These are phyloP conservation scores for Suillus ampliporus DNA, from an alignment of 768 basidiomycete species.

Conservation along the genomic window DNA sequence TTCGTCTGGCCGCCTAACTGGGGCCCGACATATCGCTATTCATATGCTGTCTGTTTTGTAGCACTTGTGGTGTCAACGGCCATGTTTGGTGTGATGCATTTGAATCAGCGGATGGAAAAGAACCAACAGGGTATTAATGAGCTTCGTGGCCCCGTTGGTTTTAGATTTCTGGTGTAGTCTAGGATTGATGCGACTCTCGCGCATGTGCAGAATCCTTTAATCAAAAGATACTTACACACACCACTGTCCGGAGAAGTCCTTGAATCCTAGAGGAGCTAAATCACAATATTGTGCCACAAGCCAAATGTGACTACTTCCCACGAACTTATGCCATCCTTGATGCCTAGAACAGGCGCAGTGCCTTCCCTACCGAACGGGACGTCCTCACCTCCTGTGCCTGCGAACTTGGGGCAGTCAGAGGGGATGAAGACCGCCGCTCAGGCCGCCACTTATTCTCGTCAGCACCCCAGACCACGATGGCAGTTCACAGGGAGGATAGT, in stretches of 20 bases:
- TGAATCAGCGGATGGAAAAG: slow-evolving; percentile 45
- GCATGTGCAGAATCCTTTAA: no score
- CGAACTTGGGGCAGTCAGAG: slow-evolving; percentile 32
- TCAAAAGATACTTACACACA: no score
- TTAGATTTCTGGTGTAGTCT: slow-evolving; percentile 10
- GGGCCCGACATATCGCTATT: slow-evolving; percentile 69
- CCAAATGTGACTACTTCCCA: no score
- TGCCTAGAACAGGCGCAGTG: not conserved
- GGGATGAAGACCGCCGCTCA: slow-evolving; percentile 52
- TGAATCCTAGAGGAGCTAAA: no score
- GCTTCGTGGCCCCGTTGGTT: not conserved
- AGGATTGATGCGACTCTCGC: no score
- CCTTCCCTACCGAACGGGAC: slow-evolving; percentile 26
- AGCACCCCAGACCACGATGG: slow-evolving; percentile 50
- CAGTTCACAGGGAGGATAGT: slow-evolving; percentile 45
- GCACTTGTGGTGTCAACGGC: slow-evolving; percentile 54
- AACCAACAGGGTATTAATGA: slow-evolving; percentile 29
- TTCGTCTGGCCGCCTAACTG: slow-evolving; percentile 68
- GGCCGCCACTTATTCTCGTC: slow-evolving; percentile 56
- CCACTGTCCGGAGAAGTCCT: no score
- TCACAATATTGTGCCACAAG: no score
- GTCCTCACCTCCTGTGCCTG: slow-evolving; percentile 14
- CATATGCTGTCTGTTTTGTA: slow-evolving; percentile 72
- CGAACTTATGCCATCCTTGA: no score
- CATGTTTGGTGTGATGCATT: slow-evolving; percentile 52